Base-by-base conservation (phyloP, 1,284 basidiomycete species). In the Microbotryum intermedium region DNA sequence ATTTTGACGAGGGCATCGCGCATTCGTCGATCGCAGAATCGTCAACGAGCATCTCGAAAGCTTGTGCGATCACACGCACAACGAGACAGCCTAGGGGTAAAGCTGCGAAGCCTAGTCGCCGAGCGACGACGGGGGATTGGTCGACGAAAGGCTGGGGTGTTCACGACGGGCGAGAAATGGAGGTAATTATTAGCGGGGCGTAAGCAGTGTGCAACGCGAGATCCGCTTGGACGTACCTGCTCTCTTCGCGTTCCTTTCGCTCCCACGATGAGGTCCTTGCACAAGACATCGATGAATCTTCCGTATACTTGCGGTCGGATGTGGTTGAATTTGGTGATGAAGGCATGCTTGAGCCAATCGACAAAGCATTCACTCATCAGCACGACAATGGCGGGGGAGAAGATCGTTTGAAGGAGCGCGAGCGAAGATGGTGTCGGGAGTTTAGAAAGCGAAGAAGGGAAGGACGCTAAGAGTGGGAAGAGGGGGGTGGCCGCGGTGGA, bases 321-420 rank as follows among this genome's bases (percentile, higher is more conserved):
- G 61, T 76, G 75, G 50, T 82, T 82, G 75, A 97, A 97, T 75
- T 98, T 98, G 57, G 93, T 94, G 71, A 99, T 97, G 77, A 98
- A 99, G 1, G 94, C 94, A 72, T 99, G 95, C 73, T 99, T 98
- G 60, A 98, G 81, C 95, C 94, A 98, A 75, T 99, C 95, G 29
- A 99, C 95, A 6, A 90, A 76, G 81, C 90, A 88, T 74, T 99
- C 95, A 7, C 91, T 95, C 1, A 85, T 72, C 72, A 98, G 80
- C 3, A 99, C 95, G 6, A 90, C 88, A 50, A 94, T 67, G 1
- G 94, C 91, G 8, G 94, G 94, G 60, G 91, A 94, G 59, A 92
- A 86, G 59, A 95, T 95, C 8, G 88, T 90, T 82, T 88, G 90
- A 0, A 91, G 65, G n/a, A 77, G 61, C 6, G 73, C 72, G 52